phyloP scores from a whole-genome alignment of 352 stramenopile genomes.

The Pythium dissotocum region DNA sequence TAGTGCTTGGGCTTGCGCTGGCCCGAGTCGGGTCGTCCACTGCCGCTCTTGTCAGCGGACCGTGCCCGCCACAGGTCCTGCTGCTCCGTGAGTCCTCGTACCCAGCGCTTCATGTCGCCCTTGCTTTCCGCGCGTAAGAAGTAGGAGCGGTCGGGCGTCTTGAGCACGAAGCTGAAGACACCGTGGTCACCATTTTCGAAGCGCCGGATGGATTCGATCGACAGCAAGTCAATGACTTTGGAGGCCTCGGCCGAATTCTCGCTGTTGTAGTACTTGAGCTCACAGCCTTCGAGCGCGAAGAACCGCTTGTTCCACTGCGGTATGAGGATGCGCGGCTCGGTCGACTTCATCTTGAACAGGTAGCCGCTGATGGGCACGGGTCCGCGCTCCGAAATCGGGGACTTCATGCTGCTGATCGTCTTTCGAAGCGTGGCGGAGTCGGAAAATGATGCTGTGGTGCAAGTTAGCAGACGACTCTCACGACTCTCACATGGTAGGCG shows the following conservation, averaged over 20 bases:
- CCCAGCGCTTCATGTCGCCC: conserved; percentile 88
- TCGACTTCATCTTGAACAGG: conserved; percentile 84
- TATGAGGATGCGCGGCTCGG: conserved; percentile 53
- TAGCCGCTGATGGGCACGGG: conserved; percentile 81
- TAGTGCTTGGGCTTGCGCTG: conserved; percentile 75
- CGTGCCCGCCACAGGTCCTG: conserved; percentile 81
- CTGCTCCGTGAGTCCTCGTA: conserved; percentile 77
- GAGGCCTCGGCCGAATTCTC: conserved; percentile 59
- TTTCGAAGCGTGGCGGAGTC: neutral
- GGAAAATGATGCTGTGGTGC: neutral
- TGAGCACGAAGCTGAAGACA: conserved; percentile 79
- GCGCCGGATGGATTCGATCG: conserved; percentile 74
- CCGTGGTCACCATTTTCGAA: conserved; percentile 86
- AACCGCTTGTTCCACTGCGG: conserved; percentile 84
- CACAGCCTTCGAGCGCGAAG: conserved; percentile 70
- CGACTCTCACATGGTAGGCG: neutral
- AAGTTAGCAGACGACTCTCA: neutral
- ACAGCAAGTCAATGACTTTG: conserved; percentile 72
- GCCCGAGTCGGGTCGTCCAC: conserved; percentile 29
- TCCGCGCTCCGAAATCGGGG: conserved; percentile 41
- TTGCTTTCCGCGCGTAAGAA: conserved; percentile 82
- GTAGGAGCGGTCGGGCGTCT: conserved; percentile 74
- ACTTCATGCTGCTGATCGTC: conserved; percentile 43
- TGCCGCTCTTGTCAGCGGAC: conserved; percentile 30
- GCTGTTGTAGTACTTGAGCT: conserved; percentile 82